Conservation (phyloP, 169 alveolate species). For the Cryptosporidium baileyi region DNA sequence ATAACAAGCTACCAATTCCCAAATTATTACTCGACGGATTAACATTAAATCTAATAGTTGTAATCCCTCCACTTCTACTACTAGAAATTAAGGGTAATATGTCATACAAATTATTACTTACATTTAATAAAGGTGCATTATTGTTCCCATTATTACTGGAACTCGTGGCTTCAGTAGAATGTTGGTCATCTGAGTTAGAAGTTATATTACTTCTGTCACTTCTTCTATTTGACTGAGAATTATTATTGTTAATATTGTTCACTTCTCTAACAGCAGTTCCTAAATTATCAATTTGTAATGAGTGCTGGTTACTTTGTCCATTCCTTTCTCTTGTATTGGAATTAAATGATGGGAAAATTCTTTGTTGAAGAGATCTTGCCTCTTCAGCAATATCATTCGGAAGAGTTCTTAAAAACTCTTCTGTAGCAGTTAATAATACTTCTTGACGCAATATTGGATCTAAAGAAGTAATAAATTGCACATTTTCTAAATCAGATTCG, state of each 20-base stretch:
- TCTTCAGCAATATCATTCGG: conserved; percentile 79
- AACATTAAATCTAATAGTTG: conserved; percentile 47
- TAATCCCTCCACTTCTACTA: conserved; percentile 47
- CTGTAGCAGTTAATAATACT: conserved; percentile 80
- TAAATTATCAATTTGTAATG: background rate
- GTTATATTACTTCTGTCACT: conserved; percentile 1
- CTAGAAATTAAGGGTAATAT: conserved; percentile 42
- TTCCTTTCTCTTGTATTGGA: background rate
- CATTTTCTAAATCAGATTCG: conserved; percentile 76
- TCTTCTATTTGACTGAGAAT: conserved; percentile 4
- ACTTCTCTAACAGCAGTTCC: background rate
- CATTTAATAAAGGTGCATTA: background rate
- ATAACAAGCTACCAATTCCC: background rate
- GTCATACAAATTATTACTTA: conserved; percentile 22
- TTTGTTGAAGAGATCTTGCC: conserved; percentile 78
- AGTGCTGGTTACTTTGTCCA: background rate
- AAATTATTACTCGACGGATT: conserved; percentile 16
- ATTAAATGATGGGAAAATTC: conserved; percentile 33
- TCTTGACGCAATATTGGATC: conserved; percentile 82
- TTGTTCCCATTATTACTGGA: background rate
- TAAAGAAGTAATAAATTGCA: conserved; percentile 79
- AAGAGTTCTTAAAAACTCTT: conserved; percentile 75
- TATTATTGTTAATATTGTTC: background rate
- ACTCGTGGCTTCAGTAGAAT: background rate
- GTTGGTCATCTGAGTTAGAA: background rate